These are phyloP conservation scores for Fomitopsis pulvina DNA, from an alignment of 768 basidiomycete genomes.

Conservation along the genomic window DNA sequence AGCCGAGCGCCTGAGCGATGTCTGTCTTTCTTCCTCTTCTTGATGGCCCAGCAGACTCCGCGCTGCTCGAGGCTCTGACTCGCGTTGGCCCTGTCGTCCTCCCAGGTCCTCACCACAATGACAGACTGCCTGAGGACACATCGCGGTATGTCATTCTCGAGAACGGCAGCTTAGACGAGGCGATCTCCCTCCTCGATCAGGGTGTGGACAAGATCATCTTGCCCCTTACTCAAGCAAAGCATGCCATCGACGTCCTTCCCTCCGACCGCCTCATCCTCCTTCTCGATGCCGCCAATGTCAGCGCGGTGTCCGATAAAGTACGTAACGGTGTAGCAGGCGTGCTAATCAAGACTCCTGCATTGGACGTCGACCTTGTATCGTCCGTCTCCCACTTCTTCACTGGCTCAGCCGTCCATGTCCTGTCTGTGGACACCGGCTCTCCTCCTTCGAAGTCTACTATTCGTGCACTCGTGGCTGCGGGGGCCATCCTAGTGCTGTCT, in stretches of 20 bases:
- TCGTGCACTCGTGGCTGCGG: constrained; percentile 49
- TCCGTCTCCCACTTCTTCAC: constrained; percentile 73
- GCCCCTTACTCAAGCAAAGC: constrained; percentile 56
- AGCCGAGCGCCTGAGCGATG: constrained; percentile 14
- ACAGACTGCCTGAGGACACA: constrained; percentile 25
- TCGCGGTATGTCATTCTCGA: constrained; percentile 52
- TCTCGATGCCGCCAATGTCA: constrained; percentile 66
- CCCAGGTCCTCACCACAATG: constrained; percentile 23
- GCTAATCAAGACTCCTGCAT: constrained; percentile 64
- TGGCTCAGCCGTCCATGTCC: constrained; percentile 56
- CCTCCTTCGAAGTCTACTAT: constrained; percentile 57
- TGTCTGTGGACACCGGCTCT: constrained; percentile 35
- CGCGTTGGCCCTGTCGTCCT: constrained; percentile 77
- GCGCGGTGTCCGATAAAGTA: constrained; percentile 68
- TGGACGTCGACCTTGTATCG: constrained; percentile 70
- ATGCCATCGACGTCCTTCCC: constrained; percentile 62
- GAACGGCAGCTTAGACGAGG: constrained; percentile 41
- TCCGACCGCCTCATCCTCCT: constrained; percentile 68
- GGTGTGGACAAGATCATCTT: constrained; percentile 81
- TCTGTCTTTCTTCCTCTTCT: constrained; percentile 41
- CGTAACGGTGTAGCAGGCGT: constrained; percentile 73
- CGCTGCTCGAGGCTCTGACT: constrained; percentile 51
- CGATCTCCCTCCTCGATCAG: constrained; percentile 62
- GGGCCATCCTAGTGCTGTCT: constrained; percentile 66
- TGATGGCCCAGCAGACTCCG: constrained; percentile 36